Base-by-base conservation (phyloP, 1,284 basidiomycete species). In the Stygiomarasmius scandens region DNA sequence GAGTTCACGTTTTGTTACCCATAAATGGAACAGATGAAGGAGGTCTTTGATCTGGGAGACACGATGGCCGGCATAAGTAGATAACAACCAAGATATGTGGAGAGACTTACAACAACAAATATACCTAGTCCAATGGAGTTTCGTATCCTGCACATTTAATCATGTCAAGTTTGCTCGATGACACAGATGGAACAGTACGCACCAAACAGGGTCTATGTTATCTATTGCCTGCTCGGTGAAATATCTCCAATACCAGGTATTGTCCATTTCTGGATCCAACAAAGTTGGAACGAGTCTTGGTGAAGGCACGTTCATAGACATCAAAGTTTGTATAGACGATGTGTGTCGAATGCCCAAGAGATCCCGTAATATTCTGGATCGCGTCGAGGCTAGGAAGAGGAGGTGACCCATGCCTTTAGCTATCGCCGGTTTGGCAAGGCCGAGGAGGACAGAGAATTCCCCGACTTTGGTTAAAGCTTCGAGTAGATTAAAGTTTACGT, bases 121-220 rank as follows among this genome's bases (percentile, higher is more conserved):
- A 60, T 19, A 41, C 58, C 58, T 16, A 60, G 48, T 16, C 58
- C 58, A 22, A 60, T 34, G 14, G 58, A 49, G 24, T 60, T 60
- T 19, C 58, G 54, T 19, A 60, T 56, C 58, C 58, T 60, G 32
- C 9, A 20, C 11, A 29, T 16, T 16, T 29, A 16, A 27, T 41
- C 10, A 22, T 27, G 48, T 54, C 5, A 24, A 12, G 19, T 22
- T n/a, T n/a, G n/a, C n/a, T n/a, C n/a, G 16, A 34, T 20, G 16
- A 16, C 8, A 22, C 23, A 11, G n/a, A 9, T 9, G 29, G 16
- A 34, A n/a, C 12, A 19, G 36, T 20, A 25, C 58, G 19, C 23
- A 60, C 58, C 58, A 60, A n/a, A 60, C 58, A 34, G 51, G 58
- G 46, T 60, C 58, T 51, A 60, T 60, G 24, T 47, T 25, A 19